phyloP scores from a whole-genome alignment of 495 filamentous ascomycete genomes.

The Penicillium taxi region DNA sequence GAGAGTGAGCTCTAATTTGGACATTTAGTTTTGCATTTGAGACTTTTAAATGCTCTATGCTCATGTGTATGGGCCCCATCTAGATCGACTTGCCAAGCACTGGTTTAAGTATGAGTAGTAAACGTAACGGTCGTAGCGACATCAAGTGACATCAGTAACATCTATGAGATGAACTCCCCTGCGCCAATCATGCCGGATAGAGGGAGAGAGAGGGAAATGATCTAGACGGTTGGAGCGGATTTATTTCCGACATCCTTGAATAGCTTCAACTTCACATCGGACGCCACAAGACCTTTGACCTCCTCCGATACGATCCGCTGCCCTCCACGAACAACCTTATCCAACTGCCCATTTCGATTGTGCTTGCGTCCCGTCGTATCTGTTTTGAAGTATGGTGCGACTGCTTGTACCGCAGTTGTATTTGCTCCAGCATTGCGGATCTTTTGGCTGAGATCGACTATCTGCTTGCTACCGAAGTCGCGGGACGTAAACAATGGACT shows the following conservation, averaged over 20 bases:
- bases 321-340: constrained; percentile 71
- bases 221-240: constrained; percentile 8
- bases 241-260: constrained; percentile 59
- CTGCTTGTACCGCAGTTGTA: constrained; percentile 9
- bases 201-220: too few relatives aligned
- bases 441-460: constrained; percentile 77
- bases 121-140: constrained; percentile 16
- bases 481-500: constrained; percentile 87
- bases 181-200: background rate
- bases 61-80: too few relatives aligned
- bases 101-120: too few relatives aligned
- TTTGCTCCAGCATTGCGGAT: constrained; percentile 50
- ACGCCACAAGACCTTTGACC: constrained; percentile 71
- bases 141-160: too few relatives aligned
- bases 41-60: too few relatives aligned
- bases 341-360: constrained; percentile 61
- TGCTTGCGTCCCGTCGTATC: too few relatives aligned
- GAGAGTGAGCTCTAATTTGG: too few relatives aligned
- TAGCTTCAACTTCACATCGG: constrained; percentile 74
- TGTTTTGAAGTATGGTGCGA: too few relatives aligned
- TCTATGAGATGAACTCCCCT: constrained; percentile 3
- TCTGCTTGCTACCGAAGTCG: constrained; percentile 88
- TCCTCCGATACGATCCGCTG: constrained; percentile 83
- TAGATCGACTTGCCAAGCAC: too few relatives aligned
- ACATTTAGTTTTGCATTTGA: too few relatives aligned